A percentile compares a stretch with the other conserved stretches of the same genome.
Evolutionary conservation across 805 yeast genomes (phyloP).

Genomic region (Pichia pseudocactophila): DNA sequence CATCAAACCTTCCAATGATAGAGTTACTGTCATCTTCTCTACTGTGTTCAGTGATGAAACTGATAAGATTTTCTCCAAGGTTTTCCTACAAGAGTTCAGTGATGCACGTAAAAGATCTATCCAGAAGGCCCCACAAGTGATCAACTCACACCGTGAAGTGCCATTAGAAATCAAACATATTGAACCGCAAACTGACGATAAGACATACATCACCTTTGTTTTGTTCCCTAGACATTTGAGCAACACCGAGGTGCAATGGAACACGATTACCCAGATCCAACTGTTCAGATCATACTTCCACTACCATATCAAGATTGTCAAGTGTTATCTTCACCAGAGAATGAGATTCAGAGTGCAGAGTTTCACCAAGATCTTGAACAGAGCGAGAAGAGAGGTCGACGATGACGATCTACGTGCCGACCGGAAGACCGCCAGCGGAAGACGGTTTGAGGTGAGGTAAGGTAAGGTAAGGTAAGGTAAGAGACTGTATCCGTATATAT

Average conservation of each 20-base stretch:
- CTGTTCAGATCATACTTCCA: slow-evolving; percentile 95
- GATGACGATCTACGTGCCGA: slow-evolving; percentile 46
- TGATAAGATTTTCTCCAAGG: slow-evolving; percentile 84
- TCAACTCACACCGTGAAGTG: slow-evolving; percentile 83
- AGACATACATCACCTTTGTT: slow-evolving; percentile 53
- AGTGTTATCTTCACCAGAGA: slow-evolving; percentile 96
- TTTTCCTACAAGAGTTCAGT: slow-evolving; percentile 85
- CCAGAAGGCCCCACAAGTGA: slow-evolving; percentile 97
- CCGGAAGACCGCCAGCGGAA: slow-evolving; percentile 65
- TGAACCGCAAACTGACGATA: slow-evolving; percentile 25
- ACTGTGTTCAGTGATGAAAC: slow-evolving; percentile 95
- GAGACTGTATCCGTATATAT: background rate
- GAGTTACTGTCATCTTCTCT: slow-evolving; percentile 93
- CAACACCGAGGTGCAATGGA: slow-evolving; percentile 58
- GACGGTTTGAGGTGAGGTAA: slow-evolving; percentile 46
- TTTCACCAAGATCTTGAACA: slow-evolving; percentile 87
- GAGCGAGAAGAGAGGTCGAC: slow-evolving; percentile 91
- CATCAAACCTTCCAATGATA: slow-evolving; percentile 85
- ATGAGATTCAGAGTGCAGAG: slow-evolving; percentile 95
- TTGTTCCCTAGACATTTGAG: slow-evolving; percentile 73
- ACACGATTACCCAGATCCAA: slow-evolving; percentile 84
- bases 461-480: no score
- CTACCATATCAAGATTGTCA: slow-evolving; percentile 95
- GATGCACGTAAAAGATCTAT: slow-evolving; percentile 93
- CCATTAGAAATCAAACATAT: slow-evolving; percentile 71